phyloP scores from a whole-genome alignment of 2,329 filamentous ascomycete species.

The Achaetomium macrosporum region DNA sequence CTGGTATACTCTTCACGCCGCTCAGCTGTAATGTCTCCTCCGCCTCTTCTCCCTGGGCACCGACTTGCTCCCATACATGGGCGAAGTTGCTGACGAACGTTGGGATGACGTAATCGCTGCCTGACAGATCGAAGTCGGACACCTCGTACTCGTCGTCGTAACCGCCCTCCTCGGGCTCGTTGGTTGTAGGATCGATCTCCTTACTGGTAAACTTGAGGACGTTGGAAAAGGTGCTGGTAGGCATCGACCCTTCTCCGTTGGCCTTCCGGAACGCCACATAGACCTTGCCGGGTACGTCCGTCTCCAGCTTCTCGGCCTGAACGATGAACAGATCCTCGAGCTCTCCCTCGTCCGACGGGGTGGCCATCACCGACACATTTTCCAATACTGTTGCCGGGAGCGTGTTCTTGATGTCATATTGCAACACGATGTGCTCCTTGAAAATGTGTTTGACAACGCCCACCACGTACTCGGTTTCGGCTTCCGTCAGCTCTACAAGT shows the following conservation, averaged over 20 bases:
- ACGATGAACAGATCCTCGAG: slow-evolving; percentile 92
- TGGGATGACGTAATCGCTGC: slow-evolving; percentile 90
- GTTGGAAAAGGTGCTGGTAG: slow-evolving; percentile 80
- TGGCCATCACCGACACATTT: slow-evolving; percentile 77
- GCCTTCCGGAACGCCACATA: slow-evolving; percentile 92
- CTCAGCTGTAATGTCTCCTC: slow-evolving; percentile 86
- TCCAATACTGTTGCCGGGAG: slow-evolving; percentile 84
- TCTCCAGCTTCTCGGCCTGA: slow-evolving; percentile 72
- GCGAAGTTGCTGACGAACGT: slow-evolving; percentile 93
- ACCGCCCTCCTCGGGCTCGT: slow-evolving; percentile 82
- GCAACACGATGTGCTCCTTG: slow-evolving; percentile 91
- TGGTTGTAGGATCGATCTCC: slow-evolving; percentile 93
- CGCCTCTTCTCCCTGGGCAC: slow-evolving; percentile 80
- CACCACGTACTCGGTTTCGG: slow-evolving; percentile 96
- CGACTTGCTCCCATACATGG: slow-evolving; percentile 91
- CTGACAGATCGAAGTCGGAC: slow-evolving; percentile 82
- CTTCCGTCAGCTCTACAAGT: slow-evolving; percentile 85
- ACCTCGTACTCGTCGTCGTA: slow-evolving; percentile 99
- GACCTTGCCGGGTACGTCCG: slow-evolving; percentile 84
- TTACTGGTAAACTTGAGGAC: slow-evolving; percentile 95
- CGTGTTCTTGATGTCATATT: slow-evolving; percentile 98
- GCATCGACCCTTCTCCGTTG: slow-evolving; percentile 68
- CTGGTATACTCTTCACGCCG: slow-evolving; percentile 85
- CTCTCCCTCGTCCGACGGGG: slow-evolving; percentile 74
- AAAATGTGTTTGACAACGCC: slow-evolving; percentile 93